These are phyloP conservation scores for Ophiostoma populinum DNA, from an alignment of 2,329 filamentous ascomycete genomes.

Conservation along the genomic window DNA sequence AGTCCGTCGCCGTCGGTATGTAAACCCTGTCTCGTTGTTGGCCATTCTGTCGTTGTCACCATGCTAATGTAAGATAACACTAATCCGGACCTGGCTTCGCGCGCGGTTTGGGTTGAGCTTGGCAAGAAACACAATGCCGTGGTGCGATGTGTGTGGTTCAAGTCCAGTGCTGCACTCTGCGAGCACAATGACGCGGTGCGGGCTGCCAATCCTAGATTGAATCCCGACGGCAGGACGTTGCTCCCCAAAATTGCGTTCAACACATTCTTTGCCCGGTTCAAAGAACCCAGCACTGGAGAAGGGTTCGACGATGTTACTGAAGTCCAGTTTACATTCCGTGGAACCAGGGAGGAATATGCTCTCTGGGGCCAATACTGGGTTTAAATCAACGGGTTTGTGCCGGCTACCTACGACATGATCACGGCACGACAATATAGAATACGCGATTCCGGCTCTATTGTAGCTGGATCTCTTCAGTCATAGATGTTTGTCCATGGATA, in stretches of 20 bases:
- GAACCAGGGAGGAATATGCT: constrained; percentile 46
- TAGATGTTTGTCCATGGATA: too few relatives aligned
- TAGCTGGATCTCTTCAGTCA: too few relatives aligned
- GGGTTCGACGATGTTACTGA: constrained; percentile 69
- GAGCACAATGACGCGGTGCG: constrained; percentile 82
- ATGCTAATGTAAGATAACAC: constrained; percentile 58
- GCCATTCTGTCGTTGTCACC: neutral
- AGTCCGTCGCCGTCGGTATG: constrained; percentile 59
- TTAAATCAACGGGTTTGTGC: constrained; percentile 20
- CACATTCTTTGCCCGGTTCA: constrained; percentile 55
- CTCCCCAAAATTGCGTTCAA: constrained; percentile 70
- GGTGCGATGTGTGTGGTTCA: constrained; percentile 76
- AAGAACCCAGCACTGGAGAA: constrained; percentile 53
- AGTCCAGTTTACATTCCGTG: constrained; percentile 61
- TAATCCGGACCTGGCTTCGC: constrained; percentile 67
- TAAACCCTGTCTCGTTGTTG: neutral
- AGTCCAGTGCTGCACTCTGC: constrained; percentile 47
- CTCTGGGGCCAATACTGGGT: constrained; percentile 69
- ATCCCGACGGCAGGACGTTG: constrained; percentile 60
- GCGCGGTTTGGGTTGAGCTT: constrained; percentile 61
- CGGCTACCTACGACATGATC: too few relatives aligned
- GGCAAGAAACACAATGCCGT: constrained; percentile 54
- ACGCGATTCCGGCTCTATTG: too few relatives aligned
- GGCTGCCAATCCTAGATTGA: constrained; percentile 49
- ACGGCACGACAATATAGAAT: too few relatives aligned